Percentiles rank a stretch among this genome's conserved stretches.
Evolutionary conservation across 2,329 filamentous ascomycete genomes (phyloP).

Genomic region (Aspergillus arachidicola): DNA sequence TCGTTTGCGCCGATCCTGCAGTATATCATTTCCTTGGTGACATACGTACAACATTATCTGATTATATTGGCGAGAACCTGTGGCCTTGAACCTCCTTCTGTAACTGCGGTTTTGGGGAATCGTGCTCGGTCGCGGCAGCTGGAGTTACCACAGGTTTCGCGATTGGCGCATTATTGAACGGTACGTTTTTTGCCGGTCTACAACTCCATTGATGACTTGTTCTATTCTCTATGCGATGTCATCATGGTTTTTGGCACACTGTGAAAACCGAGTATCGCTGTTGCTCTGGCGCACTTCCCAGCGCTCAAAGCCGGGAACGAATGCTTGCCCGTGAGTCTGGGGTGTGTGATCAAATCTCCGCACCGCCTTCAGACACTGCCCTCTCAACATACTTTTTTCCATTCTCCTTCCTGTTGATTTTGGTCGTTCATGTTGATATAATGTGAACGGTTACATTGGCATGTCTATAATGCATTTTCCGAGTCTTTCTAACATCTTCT

Average conservation of each 20-base stretch:
- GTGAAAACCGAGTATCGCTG: constrained; percentile 8
- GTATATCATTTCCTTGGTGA: background rate
- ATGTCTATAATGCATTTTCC: constrained; percentile 1
- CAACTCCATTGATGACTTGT: constrained; percentile 10
- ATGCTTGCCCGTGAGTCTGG: constrained; percentile 31
- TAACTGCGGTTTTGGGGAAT: constrained; percentile 30
- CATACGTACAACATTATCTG: background rate
- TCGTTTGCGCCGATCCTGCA: constrained; percentile 19
- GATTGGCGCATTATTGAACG: constrained; percentile 42
- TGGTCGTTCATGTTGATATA: background rate
- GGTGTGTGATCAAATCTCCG: constrained; percentile 43
- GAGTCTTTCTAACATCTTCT: constrained; percentile 27
- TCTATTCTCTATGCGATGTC: constrained; percentile 8
- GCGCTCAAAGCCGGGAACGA: constrained; percentile 24
- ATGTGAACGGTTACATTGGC: constrained; percentile 16
- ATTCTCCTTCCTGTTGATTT: constrained; percentile 9
- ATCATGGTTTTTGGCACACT: background rate
- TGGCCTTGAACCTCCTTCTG: constrained; percentile 11
- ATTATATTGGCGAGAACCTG: background rate
- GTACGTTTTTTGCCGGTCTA: constrained; percentile 34
- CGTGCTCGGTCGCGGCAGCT: constrained; percentile 39
- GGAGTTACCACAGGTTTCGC: constrained; percentile 30
- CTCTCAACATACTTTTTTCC: constrained; percentile 21
- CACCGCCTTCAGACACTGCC: constrained; percentile 39
- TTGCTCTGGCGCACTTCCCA: constrained; percentile 25